Conservation (phyloP, 2,329 filamentous ascomycete genomes). For the Lachnellula cervina region DNA sequence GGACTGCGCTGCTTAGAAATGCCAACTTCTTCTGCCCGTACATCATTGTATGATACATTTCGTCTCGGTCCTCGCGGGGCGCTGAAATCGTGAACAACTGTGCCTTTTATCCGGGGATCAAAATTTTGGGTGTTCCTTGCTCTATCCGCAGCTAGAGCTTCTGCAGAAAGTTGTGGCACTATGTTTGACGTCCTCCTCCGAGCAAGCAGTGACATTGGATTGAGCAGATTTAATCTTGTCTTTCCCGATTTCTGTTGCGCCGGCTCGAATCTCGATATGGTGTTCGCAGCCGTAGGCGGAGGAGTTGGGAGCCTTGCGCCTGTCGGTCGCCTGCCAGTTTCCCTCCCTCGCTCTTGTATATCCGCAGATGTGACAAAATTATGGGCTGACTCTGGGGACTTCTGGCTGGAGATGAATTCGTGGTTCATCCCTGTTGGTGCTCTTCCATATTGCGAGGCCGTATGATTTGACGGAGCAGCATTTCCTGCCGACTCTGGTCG, state of each 20-base stretch:
- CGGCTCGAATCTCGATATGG: conserved; percentile 21
- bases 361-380: conserved; percentile 17
- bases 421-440: conserved; percentile 12
- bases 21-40: conserved; percentile 11
- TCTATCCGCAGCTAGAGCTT: conserved; percentile 19
- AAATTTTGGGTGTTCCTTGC: conserved; percentile 37
- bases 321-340: conserved; percentile 20
- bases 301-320: conserved; percentile 26
- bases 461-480: conserved; percentile 11
- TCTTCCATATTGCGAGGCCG: conserved; percentile 14
- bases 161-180: conserved; percentile 25
- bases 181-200: conserved; percentile 30
- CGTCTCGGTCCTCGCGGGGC: conserved; percentile 48
- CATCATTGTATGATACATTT: conserved; percentile 32
- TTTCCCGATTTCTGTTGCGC: conserved; percentile 25
- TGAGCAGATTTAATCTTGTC: conserved; percentile 33
- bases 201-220: conserved; percentile 35
- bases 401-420: conserved; percentile 12
- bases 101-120: conserved; percentile 61
- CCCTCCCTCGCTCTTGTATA: conserved; percentile 15
- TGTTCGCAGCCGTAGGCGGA: conserved; percentile 14
- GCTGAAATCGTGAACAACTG: conserved; percentile 61
- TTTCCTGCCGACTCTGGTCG: conserved; percentile 26
- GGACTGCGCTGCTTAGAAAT: conserved; percentile 16
- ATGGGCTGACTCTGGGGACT: conserved; percentile 13